Evolutionary conservation across 2,329 filamentous ascomycete species (phyloP).

Genomic region (Zasmidium cellare): DNA sequence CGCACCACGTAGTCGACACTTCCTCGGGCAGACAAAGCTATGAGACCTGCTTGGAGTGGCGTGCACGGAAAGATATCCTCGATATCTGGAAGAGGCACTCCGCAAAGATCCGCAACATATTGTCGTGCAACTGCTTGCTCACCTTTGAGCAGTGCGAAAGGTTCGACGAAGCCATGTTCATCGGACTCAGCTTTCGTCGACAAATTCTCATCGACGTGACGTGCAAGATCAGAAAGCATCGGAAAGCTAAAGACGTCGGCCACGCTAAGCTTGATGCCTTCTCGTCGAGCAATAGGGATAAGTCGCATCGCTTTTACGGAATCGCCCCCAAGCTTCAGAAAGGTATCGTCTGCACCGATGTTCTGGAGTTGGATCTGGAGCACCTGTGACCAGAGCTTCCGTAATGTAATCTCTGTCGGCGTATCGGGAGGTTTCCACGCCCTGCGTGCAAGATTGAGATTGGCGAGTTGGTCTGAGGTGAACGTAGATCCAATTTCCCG

Average conservation of each 20-base stretch:
- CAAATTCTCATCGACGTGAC: too few species aligned
- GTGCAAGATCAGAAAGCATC: background rate
- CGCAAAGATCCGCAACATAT: background rate
- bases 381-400: conserved; percentile 50
- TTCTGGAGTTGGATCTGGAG: conserved; percentile 46
- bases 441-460: background rate
- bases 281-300: conserved; percentile 39
- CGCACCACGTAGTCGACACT: background rate
- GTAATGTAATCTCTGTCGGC: conserved; percentile 20
- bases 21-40: conserved; percentile 46
- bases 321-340: conserved; percentile 72
- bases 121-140: background rate
- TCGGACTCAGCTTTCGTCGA: too few species aligned
- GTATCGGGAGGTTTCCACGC: background rate
- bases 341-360: conserved; percentile 65
- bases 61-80: conserved; percentile 53
- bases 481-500: background rate
- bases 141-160: background rate
- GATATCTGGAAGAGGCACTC: conserved; percentile 6
- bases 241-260: conserved; percentile 16
- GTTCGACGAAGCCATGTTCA: background rate
- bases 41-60: conserved; percentile 33
- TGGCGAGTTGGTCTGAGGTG: too few species aligned
- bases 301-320: conserved; percentile 65
- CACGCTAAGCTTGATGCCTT: conserved; percentile 41